Percentiles rank a stretch among this genome's conserved stretches.
Conservation (phyloP, 306 rosid species). For the Cyclanthera cordifolia region DNA sequence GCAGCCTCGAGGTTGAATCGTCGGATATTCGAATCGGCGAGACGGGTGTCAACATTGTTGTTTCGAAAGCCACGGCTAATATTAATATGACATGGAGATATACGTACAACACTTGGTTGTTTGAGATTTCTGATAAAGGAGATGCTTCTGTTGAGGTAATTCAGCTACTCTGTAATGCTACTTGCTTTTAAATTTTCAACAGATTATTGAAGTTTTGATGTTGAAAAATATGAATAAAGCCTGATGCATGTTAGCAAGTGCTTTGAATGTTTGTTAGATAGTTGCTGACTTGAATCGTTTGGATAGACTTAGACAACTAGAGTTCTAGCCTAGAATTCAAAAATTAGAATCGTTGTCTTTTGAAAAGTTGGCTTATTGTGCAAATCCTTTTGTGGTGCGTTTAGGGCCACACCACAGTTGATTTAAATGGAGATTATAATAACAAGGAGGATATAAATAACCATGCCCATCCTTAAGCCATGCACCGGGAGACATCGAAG, state of each 20-base stretch:
- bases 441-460: too few species aligned
- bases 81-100: conserved; percentile 62
- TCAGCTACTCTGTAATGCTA: neutral
- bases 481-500: too few species aligned
- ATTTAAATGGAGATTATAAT: too few species aligned
- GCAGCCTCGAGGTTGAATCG: conserved; percentile 33
- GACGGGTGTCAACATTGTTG: conserved; percentile 41
- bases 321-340: neutral
- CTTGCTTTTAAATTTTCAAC: neutral
- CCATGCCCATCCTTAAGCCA: too few species aligned
- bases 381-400: too few species aligned
- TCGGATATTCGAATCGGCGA: conserved; percentile 51
- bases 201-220: neutral
- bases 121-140: conserved; percentile 59
- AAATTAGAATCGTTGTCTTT: neutral
- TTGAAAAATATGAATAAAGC: neutral
- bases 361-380: neutral
- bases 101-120: conserved; percentile 44
- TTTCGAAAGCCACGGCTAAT: conserved; percentile 61
- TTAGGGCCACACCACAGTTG: too few species aligned
- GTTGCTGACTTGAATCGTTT: neutral
- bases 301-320: neutral
- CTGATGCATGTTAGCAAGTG: neutral
- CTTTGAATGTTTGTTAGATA: neutral
- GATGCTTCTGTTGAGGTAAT: conserved; percentile 65